Percentiles rank a stretch among this genome's conserved stretches.
Conservation (phyloP, 2,329 filamentous ascomycete genomes). For the Sporothrix globosa region DNA sequence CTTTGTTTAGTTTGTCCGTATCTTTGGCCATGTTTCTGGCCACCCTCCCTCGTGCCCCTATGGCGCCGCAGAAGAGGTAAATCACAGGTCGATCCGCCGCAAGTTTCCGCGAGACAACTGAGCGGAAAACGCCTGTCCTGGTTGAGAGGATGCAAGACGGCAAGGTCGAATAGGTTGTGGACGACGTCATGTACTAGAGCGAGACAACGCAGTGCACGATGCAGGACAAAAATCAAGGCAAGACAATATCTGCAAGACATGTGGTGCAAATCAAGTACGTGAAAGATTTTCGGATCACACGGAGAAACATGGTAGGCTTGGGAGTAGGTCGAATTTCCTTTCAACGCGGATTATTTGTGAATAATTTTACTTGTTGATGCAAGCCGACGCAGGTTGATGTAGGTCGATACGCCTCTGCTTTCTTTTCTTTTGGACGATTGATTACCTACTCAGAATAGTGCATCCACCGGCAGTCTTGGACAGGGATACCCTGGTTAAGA, state of each 20-base stretch:
- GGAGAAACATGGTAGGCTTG: background rate
- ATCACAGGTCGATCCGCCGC: background rate
- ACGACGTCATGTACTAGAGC: background rate
- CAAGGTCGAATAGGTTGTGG: too few relatives aligned
- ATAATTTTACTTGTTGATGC: too few relatives aligned
- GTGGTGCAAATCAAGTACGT: background rate
- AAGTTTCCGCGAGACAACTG: slow-evolving; percentile 1
- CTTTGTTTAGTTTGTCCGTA: background rate
- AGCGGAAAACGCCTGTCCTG: too few relatives aligned
- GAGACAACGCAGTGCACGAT: background rate
- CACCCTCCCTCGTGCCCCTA: background rate
- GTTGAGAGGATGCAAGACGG: background rate
- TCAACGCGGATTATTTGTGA: too few relatives aligned
- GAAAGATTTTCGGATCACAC: background rate
- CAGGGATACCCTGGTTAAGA: slow-evolving; percentile 3
- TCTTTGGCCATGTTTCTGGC: background rate
- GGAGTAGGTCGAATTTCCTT: background rate
- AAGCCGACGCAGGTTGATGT: too few relatives aligned
- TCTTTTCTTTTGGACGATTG: too few relatives aligned
- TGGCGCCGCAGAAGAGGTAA: background rate
- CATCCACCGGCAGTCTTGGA: background rate
- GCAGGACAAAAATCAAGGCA: background rate
- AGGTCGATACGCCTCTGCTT: too few relatives aligned
- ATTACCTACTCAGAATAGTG: too few relatives aligned
- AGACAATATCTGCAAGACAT: background rate